Evolutionary conservation across 352 stramenopile genomes (phyloP).

Genomic region (Elongisporangium prolatum): DNA sequence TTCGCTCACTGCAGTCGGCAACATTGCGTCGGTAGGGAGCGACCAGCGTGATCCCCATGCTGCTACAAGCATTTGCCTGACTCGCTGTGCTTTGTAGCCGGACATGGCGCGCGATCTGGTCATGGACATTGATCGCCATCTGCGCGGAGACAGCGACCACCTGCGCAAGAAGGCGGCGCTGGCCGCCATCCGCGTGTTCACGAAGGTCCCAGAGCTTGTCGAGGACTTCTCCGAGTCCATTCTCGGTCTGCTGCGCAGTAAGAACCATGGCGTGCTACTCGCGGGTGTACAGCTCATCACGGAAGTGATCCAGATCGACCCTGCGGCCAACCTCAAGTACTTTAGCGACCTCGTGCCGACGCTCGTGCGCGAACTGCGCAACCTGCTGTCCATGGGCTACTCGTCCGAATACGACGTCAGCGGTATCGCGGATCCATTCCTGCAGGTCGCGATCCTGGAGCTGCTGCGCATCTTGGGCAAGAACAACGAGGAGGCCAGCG

Average conservation of each 20-base stretch:
- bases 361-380: constrained; percentile 88
- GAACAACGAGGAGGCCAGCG: constrained; percentile 91
- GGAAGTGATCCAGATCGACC: constrained; percentile 85
- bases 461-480: constrained; percentile 95
- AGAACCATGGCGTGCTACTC: constrained; percentile 97
- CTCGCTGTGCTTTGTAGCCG: constrained; percentile 31
- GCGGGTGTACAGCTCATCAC: constrained; percentile 96
- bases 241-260: constrained; percentile 90
- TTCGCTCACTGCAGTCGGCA: constrained; percentile 96
- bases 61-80: not conserved
- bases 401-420: constrained; percentile 98
- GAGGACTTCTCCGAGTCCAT: constrained; percentile 98
- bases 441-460: constrained; percentile 90
- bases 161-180: constrained; percentile 98
- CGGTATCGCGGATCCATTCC: constrained; percentile 98
- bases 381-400: constrained; percentile 97
- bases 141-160: constrained; percentile 92
- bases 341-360: constrained; percentile 74
- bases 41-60: not conserved
- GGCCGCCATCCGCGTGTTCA: constrained; percentile 89
- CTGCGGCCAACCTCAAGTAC: constrained; percentile 57
- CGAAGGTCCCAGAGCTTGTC: constrained; percentile 97
- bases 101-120: constrained; percentile 98
- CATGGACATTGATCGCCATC: constrained; percentile 96
- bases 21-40: constrained; percentile 90